Conservation (phyloP, 1,284 basidiomycete genomes). For the Termitomyces sp. region DNA sequence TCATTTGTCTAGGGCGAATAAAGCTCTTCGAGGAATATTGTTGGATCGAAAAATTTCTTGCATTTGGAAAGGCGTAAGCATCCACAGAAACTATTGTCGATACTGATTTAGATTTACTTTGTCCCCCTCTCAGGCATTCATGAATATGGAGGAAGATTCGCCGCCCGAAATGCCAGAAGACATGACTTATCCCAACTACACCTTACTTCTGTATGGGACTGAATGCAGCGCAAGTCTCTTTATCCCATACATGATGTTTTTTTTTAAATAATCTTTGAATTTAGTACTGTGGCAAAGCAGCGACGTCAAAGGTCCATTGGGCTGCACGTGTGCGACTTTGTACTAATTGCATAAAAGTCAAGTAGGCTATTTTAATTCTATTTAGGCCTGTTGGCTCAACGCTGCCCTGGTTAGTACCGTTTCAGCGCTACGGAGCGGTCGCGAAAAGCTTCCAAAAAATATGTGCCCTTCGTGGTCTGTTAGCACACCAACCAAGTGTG, state of each 20-base stretch:
- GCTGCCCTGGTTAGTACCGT: not conserved
- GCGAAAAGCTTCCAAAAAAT: not conserved
- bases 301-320: constrained; percentile 6
- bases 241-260: not conserved
- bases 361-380: not conserved
- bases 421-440: not conserved
- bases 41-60: not conserved
- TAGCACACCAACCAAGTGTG: not conserved
- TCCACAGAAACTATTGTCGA: not conserved
- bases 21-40: constrained; percentile 8
- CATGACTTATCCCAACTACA: constrained; percentile 9
- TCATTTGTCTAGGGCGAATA: constrained; percentile 9
- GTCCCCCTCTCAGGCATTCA: not conserved
- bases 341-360: not conserved
- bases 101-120: not conserved
- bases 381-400: not conserved
- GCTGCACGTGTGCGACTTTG: constrained; percentile 8
- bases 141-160: not conserved
- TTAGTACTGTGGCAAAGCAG: constrained; percentile 1
- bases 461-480: constrained; percentile 1
- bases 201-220: constrained; percentile 8
- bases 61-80: constrained; percentile 13
- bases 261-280: not conserved
- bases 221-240: constrained; percentile 7
- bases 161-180: constrained; percentile 8